These are phyloP conservation scores for Ceriops zippeliana DNA, from an alignment of 345 rosid genomes.

Conservation along the genomic window DNA sequence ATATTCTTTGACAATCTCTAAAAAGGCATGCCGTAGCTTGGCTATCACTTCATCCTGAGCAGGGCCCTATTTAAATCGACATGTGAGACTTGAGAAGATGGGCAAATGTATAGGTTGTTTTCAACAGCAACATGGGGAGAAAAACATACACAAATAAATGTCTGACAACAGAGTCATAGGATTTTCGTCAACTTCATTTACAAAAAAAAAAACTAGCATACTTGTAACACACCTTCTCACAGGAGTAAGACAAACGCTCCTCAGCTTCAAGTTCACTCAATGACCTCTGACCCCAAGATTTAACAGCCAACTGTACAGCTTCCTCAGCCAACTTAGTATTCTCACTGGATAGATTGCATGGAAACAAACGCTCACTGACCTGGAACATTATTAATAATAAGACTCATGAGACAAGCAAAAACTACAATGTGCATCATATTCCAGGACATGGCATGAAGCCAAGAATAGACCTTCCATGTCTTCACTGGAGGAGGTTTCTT, in stretches of 20 bases:
- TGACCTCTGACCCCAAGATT: conserved; percentile 81
- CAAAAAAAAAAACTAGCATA: conserved; percentile 10
- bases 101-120: conserved; percentile 1
- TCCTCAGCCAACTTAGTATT: conserved; percentile 72
- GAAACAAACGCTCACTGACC: conserved; percentile 88
- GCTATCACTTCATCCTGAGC: conserved; percentile 85
- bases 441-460: background rate
- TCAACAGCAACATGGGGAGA: background rate
- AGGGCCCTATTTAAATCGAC: conserved; percentile 58
- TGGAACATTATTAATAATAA: conserved; percentile 25
- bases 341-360: conserved; percentile 66
- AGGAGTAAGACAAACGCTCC: conserved; percentile 87
- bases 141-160: background rate
- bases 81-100: background rate
- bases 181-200: conserved; percentile 5
- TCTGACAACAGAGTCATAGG: conserved; percentile 1
- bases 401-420: background rate
- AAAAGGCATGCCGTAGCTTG: conserved; percentile 69
- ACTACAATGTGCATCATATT: background rate
- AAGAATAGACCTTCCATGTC: conserved; percentile 77
- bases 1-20: conserved; percentile 67
- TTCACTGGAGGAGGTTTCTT: conserved; percentile 82
- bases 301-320: conserved; percentile 75
- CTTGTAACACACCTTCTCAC: conserved; percentile 69
- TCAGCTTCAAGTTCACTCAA: conserved; percentile 93